Conservation (phyloP, 2,329 filamentous ascomycete genomes). For the Aspergillus floridensis region DNA sequence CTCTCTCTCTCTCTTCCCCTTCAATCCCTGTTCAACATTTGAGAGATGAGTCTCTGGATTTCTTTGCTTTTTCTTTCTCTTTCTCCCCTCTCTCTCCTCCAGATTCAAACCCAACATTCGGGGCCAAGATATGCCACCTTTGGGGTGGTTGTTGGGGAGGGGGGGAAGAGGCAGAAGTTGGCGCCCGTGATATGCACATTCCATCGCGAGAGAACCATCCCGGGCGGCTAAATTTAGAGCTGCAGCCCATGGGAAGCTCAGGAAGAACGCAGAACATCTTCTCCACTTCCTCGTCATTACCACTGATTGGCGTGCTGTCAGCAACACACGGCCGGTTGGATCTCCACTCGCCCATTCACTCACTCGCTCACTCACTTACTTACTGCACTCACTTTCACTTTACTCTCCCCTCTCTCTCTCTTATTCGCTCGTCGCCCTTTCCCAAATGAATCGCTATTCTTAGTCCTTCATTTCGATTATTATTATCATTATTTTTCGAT, state of each 20-base stretch:
- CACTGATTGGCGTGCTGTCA: constrained; percentile 16
- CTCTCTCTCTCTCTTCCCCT: not conserved
- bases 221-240: constrained; percentile 42
- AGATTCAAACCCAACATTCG: not conserved
- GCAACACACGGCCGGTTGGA: constrained; percentile 19
- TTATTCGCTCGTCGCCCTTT: constrained; percentile 9
- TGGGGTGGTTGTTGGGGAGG: constrained; percentile 4
- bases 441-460: constrained; percentile 17
- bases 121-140: constrained; percentile 11
- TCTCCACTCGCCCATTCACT: not conserved
- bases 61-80: not conserved
- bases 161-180: constrained; percentile 18
- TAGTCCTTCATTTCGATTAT: constrained; percentile 7
- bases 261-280: constrained; percentile 11
- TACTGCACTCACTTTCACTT: constrained; percentile 6
- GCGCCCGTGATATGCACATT: constrained; percentile 31
- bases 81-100: not conserved
- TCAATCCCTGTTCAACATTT: not conserved
- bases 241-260: constrained; percentile 20
- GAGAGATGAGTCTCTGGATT: not conserved
- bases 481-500: constrained; percentile 7
- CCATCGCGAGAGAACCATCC: constrained; percentile 22
- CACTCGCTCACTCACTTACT: constrained; percentile 10
- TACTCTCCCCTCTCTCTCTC: not conserved
- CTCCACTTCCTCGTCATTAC: not conserved